Evolutionary conservation across 768 basidiomycete species (phyloP).

Genomic region (Paxillus ammoniavirescens): DNA sequence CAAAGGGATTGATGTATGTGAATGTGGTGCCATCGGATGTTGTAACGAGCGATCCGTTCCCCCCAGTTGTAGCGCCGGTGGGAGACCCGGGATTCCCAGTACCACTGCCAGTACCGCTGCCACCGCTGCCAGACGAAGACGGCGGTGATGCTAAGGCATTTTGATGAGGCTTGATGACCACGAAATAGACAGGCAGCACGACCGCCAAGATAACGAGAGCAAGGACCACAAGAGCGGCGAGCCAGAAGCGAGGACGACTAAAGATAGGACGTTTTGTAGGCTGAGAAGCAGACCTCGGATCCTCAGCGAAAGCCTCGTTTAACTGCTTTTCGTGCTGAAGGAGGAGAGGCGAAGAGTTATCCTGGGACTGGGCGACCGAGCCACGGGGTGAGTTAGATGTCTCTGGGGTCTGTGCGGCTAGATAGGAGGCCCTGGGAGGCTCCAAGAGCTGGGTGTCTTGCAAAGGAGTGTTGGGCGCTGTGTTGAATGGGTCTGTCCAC

Average conservation of each 20-base stretch:
- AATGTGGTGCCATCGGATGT: conserved; percentile 69
- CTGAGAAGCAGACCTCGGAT: not conserved
- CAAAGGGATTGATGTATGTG: conserved; percentile 75
- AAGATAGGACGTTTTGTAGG: conserved; percentile 18
- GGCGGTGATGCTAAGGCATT: not conserved
- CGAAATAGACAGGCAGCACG: conserved; percentile 40
- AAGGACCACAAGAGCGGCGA: conserved; percentile 28
- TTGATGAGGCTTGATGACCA: conserved; percentile 25
- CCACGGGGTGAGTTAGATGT: conserved; percentile 18
- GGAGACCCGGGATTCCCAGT: conserved; percentile 6
- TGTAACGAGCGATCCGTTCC: conserved; percentile 66
- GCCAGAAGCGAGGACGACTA: conserved; percentile 25
- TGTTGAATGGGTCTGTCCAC: conserved; percentile 9
- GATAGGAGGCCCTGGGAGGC: conserved; percentile 27
- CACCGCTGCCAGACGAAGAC: not conserved
- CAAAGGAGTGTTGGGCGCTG: conserved; percentile 9
- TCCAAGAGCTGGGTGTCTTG: conserved; percentile 1
- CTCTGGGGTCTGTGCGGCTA: conserved; percentile 20
- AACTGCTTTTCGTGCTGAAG: conserved; percentile 16
- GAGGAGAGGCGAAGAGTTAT: conserved; percentile 26
- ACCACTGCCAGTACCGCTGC: conserved; percentile 7
- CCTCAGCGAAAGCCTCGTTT: conserved; percentile 5
- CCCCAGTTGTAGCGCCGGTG: conserved; percentile 42
- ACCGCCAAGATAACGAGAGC: conserved; percentile 35
- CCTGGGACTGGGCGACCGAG: conserved; percentile 17